Percentiles rank a stretch among this genome's conserved stretches.
Conservation (phyloP, 2,329 filamentous ascomycete genomes). For the Calonectria hawksworthii region DNA sequence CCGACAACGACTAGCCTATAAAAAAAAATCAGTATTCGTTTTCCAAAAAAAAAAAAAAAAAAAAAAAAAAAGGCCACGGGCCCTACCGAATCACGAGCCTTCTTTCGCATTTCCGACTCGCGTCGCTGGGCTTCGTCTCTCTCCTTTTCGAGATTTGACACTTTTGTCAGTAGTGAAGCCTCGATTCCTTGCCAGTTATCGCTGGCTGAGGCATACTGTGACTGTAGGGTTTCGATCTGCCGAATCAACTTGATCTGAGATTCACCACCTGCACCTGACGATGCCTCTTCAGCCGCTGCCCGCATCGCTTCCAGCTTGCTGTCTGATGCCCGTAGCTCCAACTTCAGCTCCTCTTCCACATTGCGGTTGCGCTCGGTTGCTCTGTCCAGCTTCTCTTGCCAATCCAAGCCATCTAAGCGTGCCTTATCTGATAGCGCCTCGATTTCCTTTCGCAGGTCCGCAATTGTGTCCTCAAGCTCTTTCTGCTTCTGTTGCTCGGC, state of each 20-base stretch:
- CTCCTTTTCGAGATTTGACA: conserved; percentile 87
- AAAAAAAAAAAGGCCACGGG: not conserved
- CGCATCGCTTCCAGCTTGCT: conserved; percentile 91
- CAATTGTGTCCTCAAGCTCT: conserved; percentile 69
- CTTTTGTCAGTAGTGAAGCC: conserved; percentile 82
- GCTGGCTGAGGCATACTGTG: conserved; percentile 92
- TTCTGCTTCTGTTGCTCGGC: conserved; percentile 71
- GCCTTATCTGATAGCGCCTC: conserved; percentile 79
- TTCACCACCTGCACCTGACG: conserved; percentile 84
- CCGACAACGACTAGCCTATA: conserved; percentile 73
- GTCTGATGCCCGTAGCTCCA: conserved; percentile 84
- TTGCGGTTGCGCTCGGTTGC: conserved; percentile 78
- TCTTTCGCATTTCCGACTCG: conserved; percentile 90
- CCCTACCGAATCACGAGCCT: conserved; percentile 86
- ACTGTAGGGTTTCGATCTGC: conserved; percentile 95
- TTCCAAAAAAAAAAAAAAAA: not conserved
- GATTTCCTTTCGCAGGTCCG: conserved; percentile 83
- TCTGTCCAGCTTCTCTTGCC: conserved; percentile 80
- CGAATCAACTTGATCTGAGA: conserved; percentile 90
- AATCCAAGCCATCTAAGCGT: conserved; percentile 76
- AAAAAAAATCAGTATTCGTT: conserved; percentile 32
- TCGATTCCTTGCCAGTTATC: conserved; percentile 99
- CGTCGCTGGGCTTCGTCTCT: conserved; percentile 86
- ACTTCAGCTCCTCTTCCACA: conserved; percentile 82
- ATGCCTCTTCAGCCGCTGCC: conserved; percentile 87